Conservation (phyloP, 257 asterid species). For the Solanum arcanum region DNA sequence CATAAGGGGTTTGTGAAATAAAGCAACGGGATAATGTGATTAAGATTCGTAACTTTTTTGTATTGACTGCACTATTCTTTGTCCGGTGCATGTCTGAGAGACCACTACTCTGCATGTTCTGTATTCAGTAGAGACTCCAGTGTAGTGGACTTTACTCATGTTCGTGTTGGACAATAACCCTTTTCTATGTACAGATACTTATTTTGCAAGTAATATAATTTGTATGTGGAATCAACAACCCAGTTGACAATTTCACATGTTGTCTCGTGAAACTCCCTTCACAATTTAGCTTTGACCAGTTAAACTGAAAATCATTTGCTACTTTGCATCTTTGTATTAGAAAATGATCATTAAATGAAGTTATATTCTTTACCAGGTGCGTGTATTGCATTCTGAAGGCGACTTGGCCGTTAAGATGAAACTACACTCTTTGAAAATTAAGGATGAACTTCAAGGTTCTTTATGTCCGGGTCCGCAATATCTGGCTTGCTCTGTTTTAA, state of each 20-base stretch:
- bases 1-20: background rate
- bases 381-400: constrained; percentile 55
- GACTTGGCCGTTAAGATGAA: constrained; percentile 76
- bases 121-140: background rate
- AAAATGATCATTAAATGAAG: background rate
- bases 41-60: background rate
- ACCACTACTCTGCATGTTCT: background rate
- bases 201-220: background rate
- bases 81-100: background rate
- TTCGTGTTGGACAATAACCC: background rate
- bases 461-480: constrained; percentile 49
- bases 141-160: background rate
- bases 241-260: background rate
- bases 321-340: constrained; percentile 3
- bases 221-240: background rate
- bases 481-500: constrained; percentile 74
- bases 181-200: background rate
- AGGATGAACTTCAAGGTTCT: constrained; percentile 83
- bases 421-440: constrained; percentile 85
- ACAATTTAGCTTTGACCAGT: background rate
- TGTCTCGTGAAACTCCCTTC: background rate
- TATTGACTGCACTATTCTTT: background rate
- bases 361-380: constrained; percentile 49
- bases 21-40: background rate
- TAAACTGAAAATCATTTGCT: background rate